These are phyloP conservation scores for Xenoacremonium recifei DNA, from an alignment of 2,329 filamentous ascomycete species.

Conservation along the genomic window DNA sequence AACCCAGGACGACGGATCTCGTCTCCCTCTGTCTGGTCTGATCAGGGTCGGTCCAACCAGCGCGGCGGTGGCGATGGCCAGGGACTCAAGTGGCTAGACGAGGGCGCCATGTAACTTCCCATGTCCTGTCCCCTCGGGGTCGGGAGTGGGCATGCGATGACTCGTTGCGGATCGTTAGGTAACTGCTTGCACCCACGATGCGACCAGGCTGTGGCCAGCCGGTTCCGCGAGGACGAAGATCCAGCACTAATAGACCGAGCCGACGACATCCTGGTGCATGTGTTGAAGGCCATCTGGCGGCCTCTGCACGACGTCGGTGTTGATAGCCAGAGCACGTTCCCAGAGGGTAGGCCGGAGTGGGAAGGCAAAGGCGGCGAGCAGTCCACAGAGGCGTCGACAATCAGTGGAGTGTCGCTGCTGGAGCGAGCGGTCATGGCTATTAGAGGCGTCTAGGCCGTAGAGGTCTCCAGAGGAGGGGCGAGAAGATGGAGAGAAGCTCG, in stretches of 20 bases:
- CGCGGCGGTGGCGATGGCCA: conserved; percentile 13
- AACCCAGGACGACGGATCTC: conserved; percentile 24
- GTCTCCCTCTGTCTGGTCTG: conserved; percentile 17
- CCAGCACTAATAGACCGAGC: conserved; percentile 22
- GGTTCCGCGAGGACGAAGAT: conserved; percentile 26
- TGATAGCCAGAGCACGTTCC: conserved; percentile 27
- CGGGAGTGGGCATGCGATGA: conserved; percentile 13
- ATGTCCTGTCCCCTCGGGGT: conserved; percentile 10
- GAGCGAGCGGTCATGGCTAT: too few relatives aligned
- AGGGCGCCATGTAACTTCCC: conserved; percentile 7
- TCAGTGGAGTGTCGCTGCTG: conserved; percentile 15
- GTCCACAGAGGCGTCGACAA: conserved; percentile 11
- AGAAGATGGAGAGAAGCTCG: conserved; percentile 5
- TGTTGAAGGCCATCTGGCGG: conserved; percentile 18
- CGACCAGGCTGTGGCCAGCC: conserved; percentile 23
- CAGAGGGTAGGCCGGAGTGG: conserved; percentile 19
- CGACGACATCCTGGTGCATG: conserved; percentile 20
- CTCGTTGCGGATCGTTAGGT: conserved; percentile 20
- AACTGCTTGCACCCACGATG: conserved; percentile 12
- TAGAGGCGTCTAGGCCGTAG: too few relatives aligned
- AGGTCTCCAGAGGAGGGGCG: conserved; percentile 1
- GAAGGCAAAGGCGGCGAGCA: conserved; percentile 8
- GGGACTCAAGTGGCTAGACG: conserved; percentile 15
- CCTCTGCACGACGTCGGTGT: conserved; percentile 25
- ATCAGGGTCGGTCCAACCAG: conserved; percentile 15